Conservation (phyloP, 495 filamentous ascomycete species). For the Penicillium canescens region DNA sequence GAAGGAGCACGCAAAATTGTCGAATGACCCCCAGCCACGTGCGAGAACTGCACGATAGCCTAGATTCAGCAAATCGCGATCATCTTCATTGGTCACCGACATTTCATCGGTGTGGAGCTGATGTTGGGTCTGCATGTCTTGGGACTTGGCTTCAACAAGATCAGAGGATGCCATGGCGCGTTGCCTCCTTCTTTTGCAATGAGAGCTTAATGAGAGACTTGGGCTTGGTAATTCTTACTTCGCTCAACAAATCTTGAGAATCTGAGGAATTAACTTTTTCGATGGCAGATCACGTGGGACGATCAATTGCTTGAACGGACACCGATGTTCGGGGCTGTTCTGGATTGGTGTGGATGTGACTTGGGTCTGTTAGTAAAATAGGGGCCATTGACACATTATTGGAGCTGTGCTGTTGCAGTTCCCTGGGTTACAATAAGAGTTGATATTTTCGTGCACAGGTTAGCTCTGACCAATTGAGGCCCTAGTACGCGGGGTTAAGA, state of each 20-base stretch:
- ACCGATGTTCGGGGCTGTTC: constrained; percentile 1
- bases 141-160: constrained; percentile 10
- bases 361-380: too few relatives aligned
- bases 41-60: constrained; percentile 34
- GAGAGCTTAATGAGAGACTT: not conserved
- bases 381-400: too few relatives aligned
- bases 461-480: too few relatives aligned
- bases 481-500: too few relatives aligned
- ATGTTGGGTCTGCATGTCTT: constrained; percentile 8
- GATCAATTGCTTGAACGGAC: constrained; percentile 6
- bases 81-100: constrained; percentile 29
- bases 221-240: not conserved
- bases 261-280: constrained; percentile 1
- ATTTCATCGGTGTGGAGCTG: constrained; percentile 1
- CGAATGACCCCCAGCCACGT: constrained; percentile 32
- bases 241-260: not conserved
- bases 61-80: constrained; percentile 32
- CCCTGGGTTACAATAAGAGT: too few relatives aligned
- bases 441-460: too few relatives aligned
- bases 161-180: constrained; percentile 1
- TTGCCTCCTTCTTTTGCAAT: not conserved
- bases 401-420: too few relatives aligned
- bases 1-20: constrained; percentile 39
- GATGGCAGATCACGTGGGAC: constrained; percentile 3
- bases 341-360: too few relatives aligned